phyloP scores from a whole-genome alignment of 2,329 filamentous ascomycete genomes.

The Botrytis fragariae region DNA sequence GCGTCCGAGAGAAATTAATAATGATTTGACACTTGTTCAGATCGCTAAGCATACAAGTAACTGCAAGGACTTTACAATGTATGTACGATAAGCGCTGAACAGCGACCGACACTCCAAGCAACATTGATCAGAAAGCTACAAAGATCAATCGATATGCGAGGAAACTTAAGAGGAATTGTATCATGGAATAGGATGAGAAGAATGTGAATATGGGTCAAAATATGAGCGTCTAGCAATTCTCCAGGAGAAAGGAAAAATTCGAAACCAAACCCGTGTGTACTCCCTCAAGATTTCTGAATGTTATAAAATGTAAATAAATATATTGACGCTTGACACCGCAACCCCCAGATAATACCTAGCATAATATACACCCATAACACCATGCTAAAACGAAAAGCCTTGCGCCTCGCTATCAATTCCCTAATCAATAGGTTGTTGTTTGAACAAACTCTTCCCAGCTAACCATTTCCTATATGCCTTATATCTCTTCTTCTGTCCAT shows the following conservation, averaged over 20 bases:
- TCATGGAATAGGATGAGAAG: no score
- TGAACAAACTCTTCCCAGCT: constrained; percentile 91
- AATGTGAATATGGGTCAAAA: no score
- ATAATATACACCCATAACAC: neutral
- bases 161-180: neutral
- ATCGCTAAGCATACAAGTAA: neutral
- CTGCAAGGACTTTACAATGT: neutral
- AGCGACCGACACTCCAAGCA: no score
- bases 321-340: neutral
- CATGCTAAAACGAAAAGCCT: neutral
- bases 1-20: accelerated
- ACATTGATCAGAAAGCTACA: neutral
- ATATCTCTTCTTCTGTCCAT: constrained; percentile 88
- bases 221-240: no score
- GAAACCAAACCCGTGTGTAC: neutral
- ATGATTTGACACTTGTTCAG: neutral
- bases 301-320: neutral
- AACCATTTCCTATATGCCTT: constrained; percentile 97
- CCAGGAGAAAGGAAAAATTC: no score
- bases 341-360: neutral
- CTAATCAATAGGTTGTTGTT: constrained; percentile 68
- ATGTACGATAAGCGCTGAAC: neutral
- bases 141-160: neutral
- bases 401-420: neutral
- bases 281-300: neutral